A percentile compares a stretch with the other conserved stretches of the same genome.
Evolutionary conservation across 768 basidiomycete species (phyloP).

Genomic region (Kwoniella shandongensis): DNA sequence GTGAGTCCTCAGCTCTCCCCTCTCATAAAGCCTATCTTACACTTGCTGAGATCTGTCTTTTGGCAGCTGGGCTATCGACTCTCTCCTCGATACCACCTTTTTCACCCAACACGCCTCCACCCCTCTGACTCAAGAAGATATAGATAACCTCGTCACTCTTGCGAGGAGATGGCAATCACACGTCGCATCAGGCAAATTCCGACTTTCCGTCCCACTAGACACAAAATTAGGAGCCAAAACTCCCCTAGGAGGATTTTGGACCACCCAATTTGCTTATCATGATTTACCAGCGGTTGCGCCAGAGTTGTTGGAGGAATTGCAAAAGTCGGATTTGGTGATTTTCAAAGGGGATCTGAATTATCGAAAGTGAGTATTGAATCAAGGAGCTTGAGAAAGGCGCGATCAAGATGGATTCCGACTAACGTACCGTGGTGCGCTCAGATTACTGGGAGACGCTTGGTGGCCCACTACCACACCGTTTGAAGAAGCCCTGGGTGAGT

Average conservation of each 20-base stretch:
- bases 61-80: slow-evolving; percentile 59
- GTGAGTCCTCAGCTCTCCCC: slow-evolving; percentile 26
- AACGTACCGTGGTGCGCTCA: slow-evolving; percentile 56
- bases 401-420: no score
- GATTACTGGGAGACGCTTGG: slow-evolving; percentile 79
- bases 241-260: slow-evolving; percentile 53
- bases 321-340: slow-evolving; percentile 44
- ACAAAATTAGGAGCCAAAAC: slow-evolving; percentile 62
- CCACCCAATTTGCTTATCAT: slow-evolving; percentile 51
- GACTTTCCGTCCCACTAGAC: slow-evolving; percentile 66
- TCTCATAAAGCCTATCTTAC: neutral
- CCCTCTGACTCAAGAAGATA: slow-evolving; percentile 46
- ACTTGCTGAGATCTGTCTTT: neutral
- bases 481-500: slow-evolving; percentile 60
- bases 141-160: slow-evolving; percentile 59
- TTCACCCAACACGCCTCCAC: slow-evolving; percentile 60
- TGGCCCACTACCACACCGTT: slow-evolving; percentile 85
- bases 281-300: slow-evolving; percentile 46
- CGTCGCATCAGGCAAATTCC: slow-evolving; percentile 69
- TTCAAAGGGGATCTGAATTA: slow-evolving; percentile 67
- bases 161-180: slow-evolving; percentile 71
- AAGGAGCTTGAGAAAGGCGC: slow-evolving; percentile 12
- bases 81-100: slow-evolving; percentile 55
- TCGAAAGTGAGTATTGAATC: slow-evolving; percentile 66
- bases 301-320: slow-evolving; percentile 58